These are phyloP conservation scores for Syzygium malaccense DNA, from an alignment of 441 rosid species.

Conservation along the genomic window DNA sequence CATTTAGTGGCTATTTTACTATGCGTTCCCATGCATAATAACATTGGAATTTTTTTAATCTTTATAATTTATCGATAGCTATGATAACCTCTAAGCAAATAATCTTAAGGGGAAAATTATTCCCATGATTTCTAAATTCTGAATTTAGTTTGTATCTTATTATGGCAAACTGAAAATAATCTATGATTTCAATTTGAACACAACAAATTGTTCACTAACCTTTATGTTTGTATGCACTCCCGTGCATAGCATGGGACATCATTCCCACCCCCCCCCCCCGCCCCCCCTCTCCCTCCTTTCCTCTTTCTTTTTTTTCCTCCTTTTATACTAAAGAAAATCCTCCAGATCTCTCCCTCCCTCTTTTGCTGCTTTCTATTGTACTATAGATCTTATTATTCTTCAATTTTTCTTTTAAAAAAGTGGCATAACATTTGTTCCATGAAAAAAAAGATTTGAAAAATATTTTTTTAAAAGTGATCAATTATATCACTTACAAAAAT, in stretches of 20 bases:
- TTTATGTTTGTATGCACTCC: not conserved
- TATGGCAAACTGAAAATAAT: not conserved
- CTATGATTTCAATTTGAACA: not conserved
- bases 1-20: not conserved
- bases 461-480: not conserved
- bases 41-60: not conserved
- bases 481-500: not conserved
- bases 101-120: not conserved
- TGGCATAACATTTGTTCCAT: not conserved
- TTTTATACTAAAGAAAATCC: not conserved
- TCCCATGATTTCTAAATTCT: not conserved
- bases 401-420: not conserved
- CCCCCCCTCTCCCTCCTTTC: not conserved
- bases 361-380: not conserved
- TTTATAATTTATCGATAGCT: not conserved
- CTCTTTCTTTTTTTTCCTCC: not conserved
- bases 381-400: not conserved
- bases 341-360: not conserved
- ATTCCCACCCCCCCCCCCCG: not conserved
- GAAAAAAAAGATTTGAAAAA: not conserved
- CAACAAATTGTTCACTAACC: not conserved
- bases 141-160: not conserved
- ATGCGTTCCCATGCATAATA: not conserved
- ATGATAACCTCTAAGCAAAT: not conserved
- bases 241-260: not conserved